Percentiles rank a stretch among this genome's conserved stretches.
phyloP scores from a whole-genome alignment of 2,329 filamentous ascomycete genomes.

The Byssochlamys sp. region DNA sequence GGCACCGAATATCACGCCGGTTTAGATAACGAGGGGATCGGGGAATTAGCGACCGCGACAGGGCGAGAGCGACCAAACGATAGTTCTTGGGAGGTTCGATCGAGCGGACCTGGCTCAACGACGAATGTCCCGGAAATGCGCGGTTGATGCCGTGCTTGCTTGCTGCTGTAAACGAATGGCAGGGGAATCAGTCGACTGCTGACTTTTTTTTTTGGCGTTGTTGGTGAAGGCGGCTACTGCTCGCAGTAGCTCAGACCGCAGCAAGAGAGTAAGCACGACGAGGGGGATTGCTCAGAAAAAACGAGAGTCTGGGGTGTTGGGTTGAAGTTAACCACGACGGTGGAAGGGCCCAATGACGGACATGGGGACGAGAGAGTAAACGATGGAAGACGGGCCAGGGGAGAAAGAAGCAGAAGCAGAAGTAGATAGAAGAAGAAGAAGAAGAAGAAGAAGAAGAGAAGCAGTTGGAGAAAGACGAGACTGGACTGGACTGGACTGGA shows the following conservation, averaged over 20 bases:
- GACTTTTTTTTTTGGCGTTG: background rate
- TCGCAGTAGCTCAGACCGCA: background rate
- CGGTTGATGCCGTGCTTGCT: background rate
- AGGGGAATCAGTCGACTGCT: background rate
- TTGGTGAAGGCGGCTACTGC: background rate
- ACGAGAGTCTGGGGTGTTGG: conserved; percentile 5
- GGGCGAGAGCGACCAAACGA: background rate
- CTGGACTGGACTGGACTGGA: background rate
- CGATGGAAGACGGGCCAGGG: conserved; percentile 7
- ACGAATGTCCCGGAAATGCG: background rate
- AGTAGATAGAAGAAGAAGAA: conserved; percentile 4
- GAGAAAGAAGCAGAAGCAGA: conserved; percentile 8
- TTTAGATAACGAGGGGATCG: conserved; percentile 4
- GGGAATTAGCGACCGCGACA: background rate
- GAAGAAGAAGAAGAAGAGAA: conserved; percentile 4
- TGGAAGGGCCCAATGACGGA: conserved; percentile 4
- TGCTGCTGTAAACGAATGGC: background rate
- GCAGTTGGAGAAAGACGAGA: background rate
- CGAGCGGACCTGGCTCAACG: background rate
- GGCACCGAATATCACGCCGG: background rate
- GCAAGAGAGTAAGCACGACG: background rate
- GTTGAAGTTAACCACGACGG: conserved; percentile 1
- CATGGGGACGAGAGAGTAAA: conserved; percentile 7
- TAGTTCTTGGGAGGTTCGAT: conserved; percentile 9
- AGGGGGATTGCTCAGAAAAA: background rate